Conservation (phyloP, 495 filamentous ascomycete genomes). For the Xeromyces bisporus region DNA sequence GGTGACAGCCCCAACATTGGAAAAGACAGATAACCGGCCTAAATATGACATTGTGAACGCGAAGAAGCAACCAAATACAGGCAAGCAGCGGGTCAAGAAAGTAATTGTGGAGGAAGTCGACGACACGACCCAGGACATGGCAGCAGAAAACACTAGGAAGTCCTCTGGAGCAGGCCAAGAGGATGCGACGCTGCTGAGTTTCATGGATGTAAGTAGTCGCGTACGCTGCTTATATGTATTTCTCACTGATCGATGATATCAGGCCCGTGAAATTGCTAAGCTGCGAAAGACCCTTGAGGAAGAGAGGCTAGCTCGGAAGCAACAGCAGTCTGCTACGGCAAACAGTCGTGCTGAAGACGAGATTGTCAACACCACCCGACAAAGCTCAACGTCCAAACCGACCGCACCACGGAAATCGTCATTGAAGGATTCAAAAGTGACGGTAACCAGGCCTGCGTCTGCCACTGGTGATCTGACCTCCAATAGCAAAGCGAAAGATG, state of each 20-base stretch:
- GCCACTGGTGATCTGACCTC: slow-evolving; percentile 22
- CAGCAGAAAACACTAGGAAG: slow-evolving; percentile 18
- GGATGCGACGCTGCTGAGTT: slow-evolving; percentile 30
- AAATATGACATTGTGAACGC: slow-evolving; percentile 6
- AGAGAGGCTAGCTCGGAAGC: slow-evolving; percentile 30
- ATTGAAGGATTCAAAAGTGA: slow-evolving; percentile 21
- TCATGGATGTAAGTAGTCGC: slow-evolving; percentile 24
- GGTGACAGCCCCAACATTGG: slow-evolving; percentile 9
- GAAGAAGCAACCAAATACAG: slow-evolving; percentile 23
- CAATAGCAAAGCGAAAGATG: slow-evolving; percentile 11
- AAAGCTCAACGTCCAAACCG: slow-evolving; percentile 16
- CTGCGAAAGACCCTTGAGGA: slow-evolving; percentile 33
- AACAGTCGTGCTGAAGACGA: slow-evolving; percentile 17
- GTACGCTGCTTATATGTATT: background rate
- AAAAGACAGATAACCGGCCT: slow-evolving; percentile 9
- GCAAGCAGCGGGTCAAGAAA: slow-evolving; percentile 30
- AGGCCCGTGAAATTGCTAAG: slow-evolving; percentile 31
- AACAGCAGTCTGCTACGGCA: slow-evolving; percentile 17
- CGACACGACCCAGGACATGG: slow-evolving; percentile 14
- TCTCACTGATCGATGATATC: slow-evolving; percentile 1
- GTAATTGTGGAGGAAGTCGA: slow-evolving; percentile 27
- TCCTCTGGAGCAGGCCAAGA: slow-evolving; percentile 12
- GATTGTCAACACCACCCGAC: slow-evolving; percentile 21
- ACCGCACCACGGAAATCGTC: slow-evolving; percentile 30
- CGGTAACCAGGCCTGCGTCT: slow-evolving; percentile 19